Evolutionary conservation across 371 early-diverging fungal species (phyloP).

Genomic region (Rhizopus delemar): DNA sequence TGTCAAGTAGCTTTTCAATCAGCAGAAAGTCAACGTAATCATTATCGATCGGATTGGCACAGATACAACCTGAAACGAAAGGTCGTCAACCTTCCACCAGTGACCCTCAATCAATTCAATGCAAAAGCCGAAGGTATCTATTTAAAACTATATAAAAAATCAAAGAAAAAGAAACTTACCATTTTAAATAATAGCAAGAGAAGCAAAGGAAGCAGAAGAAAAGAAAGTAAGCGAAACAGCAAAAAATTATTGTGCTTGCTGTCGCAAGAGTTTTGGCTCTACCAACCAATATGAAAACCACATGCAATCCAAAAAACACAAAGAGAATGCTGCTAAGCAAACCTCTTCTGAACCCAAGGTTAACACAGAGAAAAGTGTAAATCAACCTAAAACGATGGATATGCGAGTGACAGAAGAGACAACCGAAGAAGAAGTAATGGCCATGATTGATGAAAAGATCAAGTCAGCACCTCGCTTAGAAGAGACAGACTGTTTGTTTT

Average conservation of each 20-base stretch:
- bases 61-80: slow-evolving; percentile 88
- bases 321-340: slow-evolving; percentile 64
- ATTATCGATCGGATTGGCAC: slow-evolving; percentile 87
- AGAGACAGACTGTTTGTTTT: slow-evolving; percentile 83
- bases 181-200: slow-evolving; percentile 28
- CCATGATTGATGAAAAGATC: slow-evolving; percentile 76
- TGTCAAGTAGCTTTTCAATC: slow-evolving; percentile 88
- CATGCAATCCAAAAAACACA: slow-evolving; percentile 89
- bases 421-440: slow-evolving; percentile 47
- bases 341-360: slow-evolving; percentile 18
- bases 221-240: slow-evolving; percentile 25
- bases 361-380: slow-evolving; percentile 19
- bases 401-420: slow-evolving; percentile 56
- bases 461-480: slow-evolving; percentile 63
- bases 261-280: slow-evolving; percentile 71
- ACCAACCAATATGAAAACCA: slow-evolving; percentile 89
- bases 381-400: slow-evolving; percentile 24
- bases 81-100: slow-evolving; percentile 79
- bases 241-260: slow-evolving; percentile 41
- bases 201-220: slow-evolving; percentile 24
- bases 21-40: slow-evolving; percentile 79
- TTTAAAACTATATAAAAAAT: background rate
- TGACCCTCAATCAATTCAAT: slow-evolving; percentile 69
- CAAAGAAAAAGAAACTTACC: background rate
- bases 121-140: slow-evolving; percentile 46